Evolutionary conservation across 2,329 filamentous ascomycete species (phyloP).

Genomic region (Elsinoe necatrix): DNA sequence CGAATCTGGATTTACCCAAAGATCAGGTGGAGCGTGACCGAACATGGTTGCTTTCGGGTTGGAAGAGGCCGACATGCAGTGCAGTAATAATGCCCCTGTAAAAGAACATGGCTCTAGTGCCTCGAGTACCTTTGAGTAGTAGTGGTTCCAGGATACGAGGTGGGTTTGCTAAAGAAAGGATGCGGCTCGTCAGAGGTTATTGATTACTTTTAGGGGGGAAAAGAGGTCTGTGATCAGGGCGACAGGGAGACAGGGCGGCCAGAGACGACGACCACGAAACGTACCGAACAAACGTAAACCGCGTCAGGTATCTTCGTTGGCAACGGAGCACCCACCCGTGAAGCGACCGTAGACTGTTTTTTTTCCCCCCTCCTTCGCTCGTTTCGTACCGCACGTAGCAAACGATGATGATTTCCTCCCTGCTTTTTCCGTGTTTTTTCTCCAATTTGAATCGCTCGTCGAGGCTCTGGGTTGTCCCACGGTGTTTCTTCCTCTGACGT

Average conservation of each 20-base stretch:
- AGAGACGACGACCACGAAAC: neutral
- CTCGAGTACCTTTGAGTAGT: too few relatives aligned
- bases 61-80: neutral
- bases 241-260: neutral
- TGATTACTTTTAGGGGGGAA: too few relatives aligned
- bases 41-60: neutral
- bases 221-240: neutral
- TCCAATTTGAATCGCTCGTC: neutral
- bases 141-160: conserved; percentile 13
- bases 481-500: conserved; percentile 7
- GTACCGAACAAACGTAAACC: neutral
- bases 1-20: conserved; percentile 11
- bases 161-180: conserved; percentile 7
- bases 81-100: neutral
- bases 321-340: neutral
- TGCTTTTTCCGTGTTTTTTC: neutral
- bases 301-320: conserved; percentile 4
- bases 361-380: neutral
- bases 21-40: conserved; percentile 5
- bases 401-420: neutral
- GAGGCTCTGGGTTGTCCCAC: neutral
- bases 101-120: neutral
- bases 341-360: neutral
- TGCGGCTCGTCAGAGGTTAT: conserved; percentile 8
- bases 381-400: neutral